phyloP scores from a whole-genome alignment of 495 filamentous ascomycete species.

The Hypomontagnella submonticulosa region DNA sequence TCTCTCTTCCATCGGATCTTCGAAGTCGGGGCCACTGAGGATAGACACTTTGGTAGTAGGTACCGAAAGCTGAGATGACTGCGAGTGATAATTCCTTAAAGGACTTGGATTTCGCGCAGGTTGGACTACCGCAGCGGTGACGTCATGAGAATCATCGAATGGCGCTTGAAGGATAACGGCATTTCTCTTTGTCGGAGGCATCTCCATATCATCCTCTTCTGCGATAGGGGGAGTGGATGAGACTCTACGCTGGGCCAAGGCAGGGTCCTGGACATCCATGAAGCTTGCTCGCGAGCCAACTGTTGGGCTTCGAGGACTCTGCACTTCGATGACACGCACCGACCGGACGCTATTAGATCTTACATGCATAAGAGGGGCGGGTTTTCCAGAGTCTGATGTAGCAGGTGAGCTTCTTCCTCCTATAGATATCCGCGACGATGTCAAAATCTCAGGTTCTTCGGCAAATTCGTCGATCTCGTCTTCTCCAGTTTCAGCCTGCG shows the following conservation, averaged over 20 bases:
- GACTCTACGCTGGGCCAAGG: constrained; percentile 38
- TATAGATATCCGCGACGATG: constrained; percentile 65
- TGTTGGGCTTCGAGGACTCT: constrained; percentile 57
- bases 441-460: constrained; percentile 66
- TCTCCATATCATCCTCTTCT: constrained; percentile 47
- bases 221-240: constrained; percentile 53
- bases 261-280: constrained; percentile 52
- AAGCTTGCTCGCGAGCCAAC: constrained; percentile 56
- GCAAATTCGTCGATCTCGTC: constrained; percentile 57
- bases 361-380: constrained; percentile 51
- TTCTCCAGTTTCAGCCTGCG: constrained; percentile 41
- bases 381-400: constrained; percentile 53
- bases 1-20: constrained; percentile 48
- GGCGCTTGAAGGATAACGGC: constrained; percentile 22
- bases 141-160: constrained; percentile 30
- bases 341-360: constrained; percentile 64
- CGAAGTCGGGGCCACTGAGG: constrained; percentile 40
- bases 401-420: constrained; percentile 57
- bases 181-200: constrained; percentile 24
- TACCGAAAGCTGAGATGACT: constrained; percentile 35
- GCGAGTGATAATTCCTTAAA: constrained; percentile 31
- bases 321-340: constrained; percentile 64
- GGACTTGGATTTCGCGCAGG: constrained; percentile 42
- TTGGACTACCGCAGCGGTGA: constrained; percentile 15
- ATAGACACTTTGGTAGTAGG: constrained; percentile 53